Base-by-base conservation (phyloP, 306 rosid genomes). In the Begonia fuchsioides region DNA sequence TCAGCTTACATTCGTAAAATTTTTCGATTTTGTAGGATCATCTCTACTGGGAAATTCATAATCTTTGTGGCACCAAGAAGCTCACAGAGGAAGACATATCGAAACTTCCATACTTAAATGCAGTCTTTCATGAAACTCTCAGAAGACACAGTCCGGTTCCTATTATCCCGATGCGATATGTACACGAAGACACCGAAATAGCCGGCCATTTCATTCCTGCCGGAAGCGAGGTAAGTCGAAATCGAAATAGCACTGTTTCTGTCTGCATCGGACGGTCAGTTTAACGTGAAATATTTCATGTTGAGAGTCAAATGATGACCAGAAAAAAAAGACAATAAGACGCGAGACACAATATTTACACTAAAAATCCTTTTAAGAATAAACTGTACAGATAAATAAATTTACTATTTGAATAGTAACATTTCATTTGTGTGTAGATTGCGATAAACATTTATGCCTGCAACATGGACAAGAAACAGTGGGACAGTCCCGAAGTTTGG, bases 371-470 rank as follows among this genome's bases (percentile, higher is more conserved):
- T n/a, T n/a, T n/a, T n/a, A n/a, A n/a, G n/a, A n/a, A n/a, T n/a
- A n/a, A n/a, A n/a, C n/a, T n/a, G n/a, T n/a, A n/a, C n/a, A n/a
- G n/a, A n/a, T n/a, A n/a, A n/a, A n/a, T n/a, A n/a, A n/a, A n/a
- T n/a, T n/a, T n/a, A n/a, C n/a, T n/a, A n/a, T n/a, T n/a, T n/a
- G n/a, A n/a, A n/a, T n/a, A n/a, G n/a, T n/a, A n/a, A n/a, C n/a
- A n/a, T n/a, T n/a, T 20, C 3, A 20, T 20, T 20, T 20, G 5
- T 20, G 41, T 63, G 60, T 76, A 90, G 98, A 79, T 90, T 2
- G 92, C 87, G 1, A 74, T 90, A 18, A 90, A 90, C 53, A 77
- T 90, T 74, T 90, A 79, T 52, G 98, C 79, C 39, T 90, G 98
- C 38, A 85, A 82, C 92, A 77, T 77, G 98, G 96, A 90, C 67